Evolutionary conservation across 31 red algal genomes (phyloP), one percentile per base, ranked within the genome.

Genomic region (Pterothamnion heteromorphum): DNA sequence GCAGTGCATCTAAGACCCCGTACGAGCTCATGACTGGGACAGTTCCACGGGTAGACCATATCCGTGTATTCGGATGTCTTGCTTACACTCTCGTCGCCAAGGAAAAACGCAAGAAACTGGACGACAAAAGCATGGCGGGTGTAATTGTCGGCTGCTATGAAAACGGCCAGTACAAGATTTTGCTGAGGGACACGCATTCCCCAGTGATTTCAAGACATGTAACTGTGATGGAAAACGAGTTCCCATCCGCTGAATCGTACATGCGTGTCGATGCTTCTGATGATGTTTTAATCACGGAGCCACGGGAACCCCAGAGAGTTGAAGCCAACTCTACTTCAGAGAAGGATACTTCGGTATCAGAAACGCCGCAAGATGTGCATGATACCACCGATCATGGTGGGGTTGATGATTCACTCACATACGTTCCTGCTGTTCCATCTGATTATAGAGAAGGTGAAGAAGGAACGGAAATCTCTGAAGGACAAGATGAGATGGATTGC

Each of bases 121-220:
- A 87, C 27, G 3, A 43, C 4, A 86, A 92, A 14, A 80, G 20
- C n/a, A 0, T 3, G 20, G 37, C 71, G 33, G 91, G 80, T 71
- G 35, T 92, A 31, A 21, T 72, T 1, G 24, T 92, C 76, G 80
- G 36, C 32, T 92, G 80, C 43, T 1, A 23, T 3, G 91, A 92
- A 2, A 86, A 92, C 27, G 72, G 2, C 2, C 91, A 86, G 36
- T 92, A 92, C 44, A 86, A 44, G 27, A 30, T 92, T 2, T 64
- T 4, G 91, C 0, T 92, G 2, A 0, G n/a, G 4, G 34, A 74
- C 0, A 92, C 28, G 41, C 32, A 21, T 0, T n/a, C 32, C 3
- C 81, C 78, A 0, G 41, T 92, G 24, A 1, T 87, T 5, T 34
- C 78, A 3, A 86, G 91, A 34, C 1, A 92, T 86, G 38, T 92